Evolutionary conservation across 371 early-diverging fungal genomes (phyloP).

Genomic region (Mortierella sp.): DNA sequence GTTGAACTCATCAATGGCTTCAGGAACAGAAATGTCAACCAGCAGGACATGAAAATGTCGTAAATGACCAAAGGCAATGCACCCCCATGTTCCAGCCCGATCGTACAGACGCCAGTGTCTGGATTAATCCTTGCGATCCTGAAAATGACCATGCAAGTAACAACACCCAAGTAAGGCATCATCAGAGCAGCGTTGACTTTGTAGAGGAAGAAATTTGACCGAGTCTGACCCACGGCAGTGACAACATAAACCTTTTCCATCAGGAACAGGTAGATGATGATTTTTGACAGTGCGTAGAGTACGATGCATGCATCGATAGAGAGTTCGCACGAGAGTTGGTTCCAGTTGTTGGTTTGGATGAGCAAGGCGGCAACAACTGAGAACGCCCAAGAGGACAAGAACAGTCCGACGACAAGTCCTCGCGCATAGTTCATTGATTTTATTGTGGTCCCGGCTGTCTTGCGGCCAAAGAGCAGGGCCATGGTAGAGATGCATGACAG

Average conservation of each 20-base stretch:
- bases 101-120: conserved; percentile 56
- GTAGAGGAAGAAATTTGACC: conserved; percentile 56
- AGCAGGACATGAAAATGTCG: conserved; percentile 58
- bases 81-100: conserved; percentile 59
- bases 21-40: conserved; percentile 61
- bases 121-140: conserved; percentile 49
- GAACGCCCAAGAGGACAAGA: conserved; percentile 64
- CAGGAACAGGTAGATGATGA: conserved; percentile 66
- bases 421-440: conserved; percentile 64
- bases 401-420: conserved; percentile 60
- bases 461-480: conserved; percentile 69
- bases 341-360: conserved; percentile 69
- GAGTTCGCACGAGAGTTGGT: conserved; percentile 63
- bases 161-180: conserved; percentile 59
- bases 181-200: conserved; percentile 59
- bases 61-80: conserved; percentile 61
- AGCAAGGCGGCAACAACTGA: conserved; percentile 65
- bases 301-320: conserved; percentile 60
- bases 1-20: conserved; percentile 55
- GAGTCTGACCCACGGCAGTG: conserved; percentile 49
- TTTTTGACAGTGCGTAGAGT: conserved; percentile 62
- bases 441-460: conserved; percentile 60
- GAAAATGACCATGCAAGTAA: conserved; percentile 59
- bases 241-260: conserved; percentile 68
- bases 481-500: conserved; percentile 66